These are phyloP conservation scores for Malassezia obtusa DNA, from an alignment of 1,284 basidiomycete species.

Conservation along the genomic window DNA sequence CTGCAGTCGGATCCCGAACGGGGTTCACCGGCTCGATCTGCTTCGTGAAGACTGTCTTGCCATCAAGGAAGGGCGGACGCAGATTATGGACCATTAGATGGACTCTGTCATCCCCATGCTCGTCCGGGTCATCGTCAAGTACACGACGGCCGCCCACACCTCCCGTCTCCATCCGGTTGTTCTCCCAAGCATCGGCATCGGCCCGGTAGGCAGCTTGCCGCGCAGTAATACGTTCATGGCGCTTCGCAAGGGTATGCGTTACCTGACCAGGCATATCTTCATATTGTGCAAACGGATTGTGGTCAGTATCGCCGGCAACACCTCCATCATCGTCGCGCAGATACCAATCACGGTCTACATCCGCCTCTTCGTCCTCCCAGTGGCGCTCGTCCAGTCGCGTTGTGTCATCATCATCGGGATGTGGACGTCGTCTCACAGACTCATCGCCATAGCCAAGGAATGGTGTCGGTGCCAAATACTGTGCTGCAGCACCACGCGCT, in stretches of 20 bases:
- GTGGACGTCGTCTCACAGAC: conserved; percentile 27
- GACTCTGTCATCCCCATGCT: conserved; percentile 87
- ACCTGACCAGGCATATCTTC: conserved; percentile 55
- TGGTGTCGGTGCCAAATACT: conserved; percentile 7
- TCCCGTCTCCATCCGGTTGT: conserved; percentile 89
- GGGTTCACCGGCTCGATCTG: conserved; percentile 96
- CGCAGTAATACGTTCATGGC: conserved; percentile 43
- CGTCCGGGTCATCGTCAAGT: conserved; percentile 68
- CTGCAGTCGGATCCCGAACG: conserved; percentile 81
- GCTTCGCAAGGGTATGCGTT: conserved; percentile 19
- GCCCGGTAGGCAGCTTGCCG: conserved; percentile 57
- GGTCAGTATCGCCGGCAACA: conserved; percentile 68
- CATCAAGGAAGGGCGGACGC: conserved; percentile 95
- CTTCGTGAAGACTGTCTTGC: conserved; percentile 87
- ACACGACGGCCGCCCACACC: conserved; percentile 72
- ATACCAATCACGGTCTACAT: conserved; percentile 43
- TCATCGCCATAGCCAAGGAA: conserved; percentile 13
- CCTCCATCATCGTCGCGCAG: conserved; percentile 35
- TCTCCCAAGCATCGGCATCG: conserved; percentile 97
- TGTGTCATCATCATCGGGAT: conserved; percentile 57
- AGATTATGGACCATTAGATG: conserved; percentile 95
- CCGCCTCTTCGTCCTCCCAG: conserved; percentile 30
- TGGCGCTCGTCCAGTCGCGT: conserved; percentile 20
- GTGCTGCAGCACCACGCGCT: not conserved
- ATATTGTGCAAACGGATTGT: conserved; percentile 85